Conservation (phyloP, 139 green algal species). For the Deuterostichococcus epilithicus region DNA sequence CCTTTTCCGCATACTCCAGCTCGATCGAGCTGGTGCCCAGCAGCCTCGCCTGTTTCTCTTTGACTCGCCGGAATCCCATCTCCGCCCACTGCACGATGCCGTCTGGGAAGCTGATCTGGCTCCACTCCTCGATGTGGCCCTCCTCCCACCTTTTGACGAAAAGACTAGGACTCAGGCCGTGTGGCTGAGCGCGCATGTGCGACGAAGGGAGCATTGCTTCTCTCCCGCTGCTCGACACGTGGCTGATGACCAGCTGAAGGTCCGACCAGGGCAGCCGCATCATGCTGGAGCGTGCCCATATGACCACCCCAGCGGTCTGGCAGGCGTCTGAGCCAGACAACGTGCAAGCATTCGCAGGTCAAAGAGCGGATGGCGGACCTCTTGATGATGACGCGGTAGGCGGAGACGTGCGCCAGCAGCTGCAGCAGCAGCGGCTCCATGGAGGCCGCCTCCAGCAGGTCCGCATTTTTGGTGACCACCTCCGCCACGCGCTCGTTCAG, state of each 20-base stretch:
- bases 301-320: too few species aligned
- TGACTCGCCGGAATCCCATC: constrained; percentile 58
- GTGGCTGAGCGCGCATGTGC: too few species aligned
- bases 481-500: constrained; percentile 74
- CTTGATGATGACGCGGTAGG: constrained; percentile 64
- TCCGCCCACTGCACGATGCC: constrained; percentile 42
- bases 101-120: constrained; percentile 70
- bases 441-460: constrained; percentile 58
- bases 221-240: too few species aligned
- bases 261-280: too few species aligned
- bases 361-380: constrained; percentile 33
- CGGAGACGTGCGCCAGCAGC: constrained; percentile 73
- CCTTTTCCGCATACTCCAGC: background rate
- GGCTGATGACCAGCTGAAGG: too few species aligned
- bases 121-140: constrained; percentile 46
- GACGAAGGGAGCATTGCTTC: too few species aligned
- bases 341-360: too few species aligned
- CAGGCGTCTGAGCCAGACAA: too few species aligned
- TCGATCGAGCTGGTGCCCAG: constrained; percentile 39
- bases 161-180: background rate
- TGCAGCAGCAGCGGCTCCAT: constrained; percentile 76
- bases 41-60: constrained; percentile 54
- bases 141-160: constrained; percentile 50
- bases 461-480: constrained; percentile 48
- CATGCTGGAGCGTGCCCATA: too few species aligned